phyloP scores from a whole-genome alignment of 306 rosid species.

The Dryas drummondii region DNA sequence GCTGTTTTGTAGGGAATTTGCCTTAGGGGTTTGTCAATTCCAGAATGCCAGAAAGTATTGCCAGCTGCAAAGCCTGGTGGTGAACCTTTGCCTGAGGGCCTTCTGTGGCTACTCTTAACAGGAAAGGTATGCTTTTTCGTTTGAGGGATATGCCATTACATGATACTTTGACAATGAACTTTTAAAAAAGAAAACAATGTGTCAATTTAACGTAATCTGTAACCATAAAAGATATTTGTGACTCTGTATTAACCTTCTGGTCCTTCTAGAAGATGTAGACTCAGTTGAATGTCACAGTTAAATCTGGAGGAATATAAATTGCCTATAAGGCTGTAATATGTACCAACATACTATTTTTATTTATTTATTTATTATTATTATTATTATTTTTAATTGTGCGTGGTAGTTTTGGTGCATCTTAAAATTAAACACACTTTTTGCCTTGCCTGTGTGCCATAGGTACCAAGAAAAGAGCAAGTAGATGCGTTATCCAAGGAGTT shows the following conservation, averaged over 20 bases:
- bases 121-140: slow-evolving; percentile 61
- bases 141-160: slow-evolving; percentile 11
- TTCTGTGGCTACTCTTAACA: slow-evolving; percentile 90
- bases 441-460: slow-evolving; percentile 40
- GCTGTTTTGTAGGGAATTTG: slow-evolving; percentile 78
- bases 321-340: not conserved
- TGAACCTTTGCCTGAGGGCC: slow-evolving; percentile 95
- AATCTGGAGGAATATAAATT: not conserved
- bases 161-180: not conserved
- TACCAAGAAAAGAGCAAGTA: slow-evolving; percentile 90
- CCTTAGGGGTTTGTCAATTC: slow-evolving; percentile 81
- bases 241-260: not conserved
- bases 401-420: not conserved
- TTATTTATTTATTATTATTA: not conserved
- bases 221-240: not conserved
- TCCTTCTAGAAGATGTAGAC: not conserved
- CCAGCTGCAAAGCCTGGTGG: slow-evolving; percentile 89
- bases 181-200: slow-evolving; percentile 11
- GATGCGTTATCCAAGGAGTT: slow-evolving; percentile 79
- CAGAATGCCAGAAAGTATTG: slow-evolving; percentile 83
- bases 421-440: slow-evolving; percentile 5
- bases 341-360: not conserved
- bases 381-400: not conserved
- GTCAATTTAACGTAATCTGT: not conserved
- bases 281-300: not conserved